These are phyloP conservation scores for Apiotrichum veenhuisii DNA, from an alignment of 1,284 basidiomycete species.

Conservation along the genomic window DNA sequence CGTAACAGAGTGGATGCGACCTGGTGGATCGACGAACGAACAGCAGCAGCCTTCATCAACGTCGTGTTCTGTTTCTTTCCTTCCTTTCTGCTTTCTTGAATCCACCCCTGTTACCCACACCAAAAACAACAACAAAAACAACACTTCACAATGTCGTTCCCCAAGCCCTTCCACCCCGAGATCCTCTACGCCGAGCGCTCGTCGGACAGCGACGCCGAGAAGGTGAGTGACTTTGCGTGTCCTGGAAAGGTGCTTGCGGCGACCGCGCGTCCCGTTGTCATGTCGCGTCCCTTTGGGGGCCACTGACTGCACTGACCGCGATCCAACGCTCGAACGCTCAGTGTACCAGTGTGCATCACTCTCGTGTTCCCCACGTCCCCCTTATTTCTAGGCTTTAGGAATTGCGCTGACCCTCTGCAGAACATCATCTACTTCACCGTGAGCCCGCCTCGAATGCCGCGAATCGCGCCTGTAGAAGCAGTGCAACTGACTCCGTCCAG, in stretches of 20 bases:
- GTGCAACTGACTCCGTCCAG: background rate
- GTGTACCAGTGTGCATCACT: too few relatives aligned
- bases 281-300: background rate
- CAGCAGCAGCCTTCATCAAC: too few relatives aligned
- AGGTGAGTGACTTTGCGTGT: too few relatives aligned
- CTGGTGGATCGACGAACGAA: too few relatives aligned
- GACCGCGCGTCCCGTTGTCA: too few relatives aligned
- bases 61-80: background rate
- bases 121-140: background rate
- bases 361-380: too few relatives aligned
- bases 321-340: too few relatives aligned
- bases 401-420: slow-evolving; percentile 48
- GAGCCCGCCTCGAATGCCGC: too few relatives aligned
- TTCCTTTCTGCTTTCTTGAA: background rate
- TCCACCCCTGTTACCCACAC: background rate
- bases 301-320: background rate
- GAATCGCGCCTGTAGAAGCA: too few relatives aligned
- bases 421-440: slow-evolving; percentile 79
- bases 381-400: background rate
- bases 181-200: slow-evolving; percentile 88
- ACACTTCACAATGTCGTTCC: slow-evolving; percentile 30
- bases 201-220: slow-evolving; percentile 61
- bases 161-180: slow-evolving; percentile 64
- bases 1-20: too few relatives aligned
- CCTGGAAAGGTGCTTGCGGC: too few relatives aligned